Evolutionary conservation across 78 protist species (phyloP), one percentile per base, ranked within the genome.

Genomic region (Anaeramoeba ignava): DNA sequence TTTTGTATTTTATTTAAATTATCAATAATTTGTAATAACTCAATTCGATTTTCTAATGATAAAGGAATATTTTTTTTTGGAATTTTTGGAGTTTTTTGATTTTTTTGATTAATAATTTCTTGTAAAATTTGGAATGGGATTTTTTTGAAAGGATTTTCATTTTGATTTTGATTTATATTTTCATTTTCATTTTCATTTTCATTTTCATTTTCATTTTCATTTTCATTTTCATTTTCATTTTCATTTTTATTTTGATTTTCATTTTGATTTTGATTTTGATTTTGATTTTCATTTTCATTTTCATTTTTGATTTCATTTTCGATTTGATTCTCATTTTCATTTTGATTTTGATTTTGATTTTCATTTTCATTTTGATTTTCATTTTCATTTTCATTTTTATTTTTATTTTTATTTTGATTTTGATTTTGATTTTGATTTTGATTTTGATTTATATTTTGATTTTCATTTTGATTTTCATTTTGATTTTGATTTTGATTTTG

Each of bases 361-460:
- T 8, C 17, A 17, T 54, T 54, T 27, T 54, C 17, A 54, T 54
- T 54, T 27, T 27, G 17, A 54, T 54, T 54, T 54, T 8, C 17
- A 27, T 54, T 17, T 8, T 54, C 17, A 27, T 17, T 54, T 27
- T 27, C 73, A 54, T 27, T 54, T 17, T 54, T 17, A 54, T 54
- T 54, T 27, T 54, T 54, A 27, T 27, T 54, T 54, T 27, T 54
- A 54, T 54, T 54, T 54, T 54, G 73, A 54, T 54, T 54, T 54
- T 54, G 73, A 54, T 54, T 54, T 54, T 54, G 73, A 54, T 54
- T 27, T 54, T 54, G 73, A 54, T 54, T 54, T 54, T 54, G 73
- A 54, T 54, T 54, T 17, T 27, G 8, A 54, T 54, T 54, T 17
- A 54, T 54, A 54, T 54, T 54, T 54, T 8, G 73, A 17, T 54